Percentiles rank a stretch among this genome's conserved stretches.
phyloP scores from a whole-genome alignment of 2,329 filamentous ascomycete species.

The Spiromastix sp. region DNA sequence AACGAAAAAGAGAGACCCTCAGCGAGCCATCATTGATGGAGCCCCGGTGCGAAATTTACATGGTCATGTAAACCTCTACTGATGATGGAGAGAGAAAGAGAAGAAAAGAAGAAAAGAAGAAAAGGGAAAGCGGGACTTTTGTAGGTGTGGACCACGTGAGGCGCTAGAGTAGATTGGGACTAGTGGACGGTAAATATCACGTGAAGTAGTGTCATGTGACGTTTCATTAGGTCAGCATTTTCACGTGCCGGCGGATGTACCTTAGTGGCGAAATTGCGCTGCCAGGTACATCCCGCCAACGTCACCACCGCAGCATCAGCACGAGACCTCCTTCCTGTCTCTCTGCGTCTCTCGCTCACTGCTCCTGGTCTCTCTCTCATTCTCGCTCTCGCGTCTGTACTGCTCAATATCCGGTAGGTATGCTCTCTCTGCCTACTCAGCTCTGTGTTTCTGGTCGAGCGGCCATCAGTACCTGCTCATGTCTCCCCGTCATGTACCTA shows the following conservation, averaged over 20 bases:
- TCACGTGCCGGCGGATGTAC: no score
- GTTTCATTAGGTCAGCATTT: no score
- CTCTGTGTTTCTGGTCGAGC: no score
- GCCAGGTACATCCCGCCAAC: no score
- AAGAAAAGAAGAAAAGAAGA: conserved; percentile 29
- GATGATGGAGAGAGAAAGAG: conserved; percentile 36
- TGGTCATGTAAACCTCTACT: conserved; percentile 42
- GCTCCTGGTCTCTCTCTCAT: no score
- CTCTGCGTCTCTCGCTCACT: no score
- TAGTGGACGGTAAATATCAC: background rate
- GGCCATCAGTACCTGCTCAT: no score
- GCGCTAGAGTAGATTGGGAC: conserved; percentile 8
- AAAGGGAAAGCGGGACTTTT: conserved; percentile 17
- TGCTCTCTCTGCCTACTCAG: no score
- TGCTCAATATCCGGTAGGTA: no score
- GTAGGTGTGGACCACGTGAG: conserved; percentile 18
- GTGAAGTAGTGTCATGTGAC: background rate
- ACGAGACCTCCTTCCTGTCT: conserved; percentile 24
- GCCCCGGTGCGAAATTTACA: conserved; percentile 39
- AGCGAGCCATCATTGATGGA: conserved; percentile 37
- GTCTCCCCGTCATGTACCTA: no score
- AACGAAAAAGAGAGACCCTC: conserved; percentile 37
- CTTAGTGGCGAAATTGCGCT: no score
- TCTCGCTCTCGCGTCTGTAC: no score
- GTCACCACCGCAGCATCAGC: conserved; percentile 12